A percentile compares a stretch with the other conserved stretches of the same genome.
Conservation (phyloP, 805 yeast species). For the Yamadazyma endophytica region DNA sequence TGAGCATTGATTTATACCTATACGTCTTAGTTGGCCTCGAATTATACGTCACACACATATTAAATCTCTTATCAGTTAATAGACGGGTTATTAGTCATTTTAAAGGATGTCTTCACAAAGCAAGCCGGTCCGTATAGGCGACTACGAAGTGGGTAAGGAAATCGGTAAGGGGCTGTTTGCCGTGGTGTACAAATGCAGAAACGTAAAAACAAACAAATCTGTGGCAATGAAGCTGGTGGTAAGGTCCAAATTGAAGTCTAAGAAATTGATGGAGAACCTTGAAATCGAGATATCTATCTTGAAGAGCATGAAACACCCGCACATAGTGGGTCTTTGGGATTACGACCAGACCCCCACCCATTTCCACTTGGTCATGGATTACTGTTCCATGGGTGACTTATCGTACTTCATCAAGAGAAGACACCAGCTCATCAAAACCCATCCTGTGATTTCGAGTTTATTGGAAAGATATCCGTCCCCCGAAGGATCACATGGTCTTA, state of each 20-base stretch:
- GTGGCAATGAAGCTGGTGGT: slow-evolving; percentile 90
- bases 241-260: slow-evolving; percentile 74
- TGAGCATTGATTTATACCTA: no score
- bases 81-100: no score
- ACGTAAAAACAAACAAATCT: slow-evolving; percentile 47
- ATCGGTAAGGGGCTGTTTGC: slow-evolving; percentile 97
- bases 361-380: slow-evolving; percentile 92
- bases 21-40: no score
- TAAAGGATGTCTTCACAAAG: background rate
- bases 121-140: slow-evolving; percentile 28
- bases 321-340: slow-evolving; percentile 82
- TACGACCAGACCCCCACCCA: slow-evolving; percentile 73
- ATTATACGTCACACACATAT: no score
- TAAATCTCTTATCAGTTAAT: no score
- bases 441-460: slow-evolving; percentile 74
- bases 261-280: slow-evolving; percentile 82
- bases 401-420: slow-evolving; percentile 80
- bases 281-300: slow-evolving; percentile 90
- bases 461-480: slow-evolving; percentile 84
- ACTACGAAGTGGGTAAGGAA: slow-evolving; percentile 66
- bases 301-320: slow-evolving; percentile 87
- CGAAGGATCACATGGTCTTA: slow-evolving; percentile 69
- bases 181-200: slow-evolving; percentile 82
- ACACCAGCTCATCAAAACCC: slow-evolving; percentile 63
- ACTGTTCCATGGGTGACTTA: slow-evolving; percentile 92